Evolutionary conservation across 352 stramenopile genomes (phyloP).

Genomic region (Pythium vanterpoolii): DNA sequence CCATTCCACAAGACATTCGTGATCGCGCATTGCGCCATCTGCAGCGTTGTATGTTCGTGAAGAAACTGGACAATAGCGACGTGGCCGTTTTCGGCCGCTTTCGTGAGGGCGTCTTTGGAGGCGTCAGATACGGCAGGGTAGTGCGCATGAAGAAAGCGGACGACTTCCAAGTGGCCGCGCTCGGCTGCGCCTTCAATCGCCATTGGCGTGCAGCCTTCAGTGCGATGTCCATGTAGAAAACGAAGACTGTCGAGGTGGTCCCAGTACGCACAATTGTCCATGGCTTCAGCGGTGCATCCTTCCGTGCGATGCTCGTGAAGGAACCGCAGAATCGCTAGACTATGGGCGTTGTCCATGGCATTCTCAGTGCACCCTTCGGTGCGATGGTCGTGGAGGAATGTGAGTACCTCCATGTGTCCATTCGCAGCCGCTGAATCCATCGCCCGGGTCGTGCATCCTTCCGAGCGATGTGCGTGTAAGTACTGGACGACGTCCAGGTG

Average conservation of each 20-base stretch:
- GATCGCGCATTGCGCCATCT: background rate
- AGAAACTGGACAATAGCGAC: background rate
- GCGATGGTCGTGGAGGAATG: background rate
- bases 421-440: background rate
- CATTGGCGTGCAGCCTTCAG: background rate
- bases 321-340: background rate
- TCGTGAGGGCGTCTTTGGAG: background rate
- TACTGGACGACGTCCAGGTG: background rate
- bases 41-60: background rate
- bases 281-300: background rate
- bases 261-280: background rate
- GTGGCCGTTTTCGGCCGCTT: background rate
- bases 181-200: background rate
- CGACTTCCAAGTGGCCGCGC: background rate
- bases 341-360: background rate
- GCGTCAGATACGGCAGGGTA: background rate
- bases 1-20: background rate
- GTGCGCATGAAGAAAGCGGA: background rate
- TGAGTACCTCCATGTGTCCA: background rate
- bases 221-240: background rate
- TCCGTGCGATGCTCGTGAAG: background rate
- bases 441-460: background rate
- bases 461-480: background rate
- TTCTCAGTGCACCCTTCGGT: background rate
- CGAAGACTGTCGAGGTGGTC: background rate